Conservation (phyloP, 352 stramenopile species). For the Pythium apleroticum region DNA sequence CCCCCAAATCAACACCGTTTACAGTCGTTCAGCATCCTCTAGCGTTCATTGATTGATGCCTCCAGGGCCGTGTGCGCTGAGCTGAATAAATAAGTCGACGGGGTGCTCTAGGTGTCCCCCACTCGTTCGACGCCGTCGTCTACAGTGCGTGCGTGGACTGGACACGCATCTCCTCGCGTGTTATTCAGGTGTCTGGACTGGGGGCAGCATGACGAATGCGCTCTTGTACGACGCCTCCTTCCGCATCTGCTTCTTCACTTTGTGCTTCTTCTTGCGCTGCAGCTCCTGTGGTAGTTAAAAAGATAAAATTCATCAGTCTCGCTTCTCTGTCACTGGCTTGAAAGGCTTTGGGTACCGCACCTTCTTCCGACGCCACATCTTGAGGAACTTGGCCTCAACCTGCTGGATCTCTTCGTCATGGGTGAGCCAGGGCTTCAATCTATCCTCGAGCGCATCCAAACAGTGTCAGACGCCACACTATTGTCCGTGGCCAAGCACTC, state of each 20-base stretch:
- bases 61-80: not conserved
- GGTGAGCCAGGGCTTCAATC: slow-evolving; percentile 65
- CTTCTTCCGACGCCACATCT: slow-evolving; percentile 68
- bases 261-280: slow-evolving; percentile 69
- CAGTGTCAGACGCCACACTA: slow-evolving; percentile 5
- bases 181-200: not conserved
- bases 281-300: slow-evolving; percentile 39
- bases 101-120: not conserved
- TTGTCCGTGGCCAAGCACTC: not conserved
- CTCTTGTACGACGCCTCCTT: slow-evolving; percentile 46
- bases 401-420: slow-evolving; percentile 46
- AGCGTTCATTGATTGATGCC: not conserved
- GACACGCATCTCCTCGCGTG: not conserved
- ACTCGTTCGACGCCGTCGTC: not conserved
- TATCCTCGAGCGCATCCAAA: slow-evolving; percentile 19
- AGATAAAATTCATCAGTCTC: not conserved
- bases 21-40: not conserved
- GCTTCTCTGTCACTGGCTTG: not conserved
- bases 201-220: slow-evolving; percentile 19
- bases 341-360: slow-evolving; percentile 24
- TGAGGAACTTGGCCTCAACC: slow-evolving; percentile 55
- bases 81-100: slow-evolving; percentile 7
- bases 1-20: not conserved
- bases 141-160: not conserved
- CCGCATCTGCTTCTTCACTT: slow-evolving; percentile 68